Evolutionary conservation across 2,329 filamentous ascomycete species (phyloP).

Genomic region (Nothopassalora personata): DNA sequence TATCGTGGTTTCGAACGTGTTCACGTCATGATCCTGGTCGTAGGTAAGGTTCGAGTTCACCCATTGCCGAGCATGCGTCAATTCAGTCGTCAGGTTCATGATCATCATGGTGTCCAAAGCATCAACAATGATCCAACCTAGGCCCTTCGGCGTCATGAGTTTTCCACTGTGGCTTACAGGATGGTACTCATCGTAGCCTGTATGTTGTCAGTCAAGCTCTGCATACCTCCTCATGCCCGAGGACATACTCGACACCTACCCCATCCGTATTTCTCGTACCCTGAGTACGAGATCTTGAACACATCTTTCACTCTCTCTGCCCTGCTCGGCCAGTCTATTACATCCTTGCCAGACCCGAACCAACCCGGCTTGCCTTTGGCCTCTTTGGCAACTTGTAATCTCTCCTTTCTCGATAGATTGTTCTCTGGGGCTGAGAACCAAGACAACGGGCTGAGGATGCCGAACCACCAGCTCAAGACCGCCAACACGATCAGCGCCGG

Average conservation of each 20-base stretch:
- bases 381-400: constrained; percentile 14
- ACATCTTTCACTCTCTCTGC: constrained; percentile 80
- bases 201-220: constrained; percentile 5
- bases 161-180: constrained; percentile 72
- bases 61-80: constrained; percentile 84
- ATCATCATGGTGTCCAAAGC: constrained; percentile 93
- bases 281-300: constrained; percentile 87
- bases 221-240: neutral
- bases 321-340: constrained; percentile 68
- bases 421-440: constrained; percentile 22
- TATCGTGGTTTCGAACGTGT: constrained; percentile 96
- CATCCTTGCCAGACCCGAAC: constrained; percentile 45
- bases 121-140: constrained; percentile 98
- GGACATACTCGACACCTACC: constrained; percentile 52
- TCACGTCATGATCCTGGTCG: constrained; percentile 91
- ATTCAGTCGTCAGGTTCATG: constrained; percentile 88
- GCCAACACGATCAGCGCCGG: constrained; percentile 52
- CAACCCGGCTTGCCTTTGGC: constrained; percentile 34
- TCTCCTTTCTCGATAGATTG: neutral
- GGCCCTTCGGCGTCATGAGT: constrained; percentile 80
- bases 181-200: constrained; percentile 74
- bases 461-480: constrained; percentile 62
- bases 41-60: constrained; percentile 74
- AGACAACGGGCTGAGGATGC: constrained; percentile 48
- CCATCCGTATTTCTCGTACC: constrained; percentile 91